A percentile compares a stretch with the other conserved stretches of the same genome.
Conservation (phyloP, 164 flowering plant genomes). For the Berberis thunbergii region DNA sequence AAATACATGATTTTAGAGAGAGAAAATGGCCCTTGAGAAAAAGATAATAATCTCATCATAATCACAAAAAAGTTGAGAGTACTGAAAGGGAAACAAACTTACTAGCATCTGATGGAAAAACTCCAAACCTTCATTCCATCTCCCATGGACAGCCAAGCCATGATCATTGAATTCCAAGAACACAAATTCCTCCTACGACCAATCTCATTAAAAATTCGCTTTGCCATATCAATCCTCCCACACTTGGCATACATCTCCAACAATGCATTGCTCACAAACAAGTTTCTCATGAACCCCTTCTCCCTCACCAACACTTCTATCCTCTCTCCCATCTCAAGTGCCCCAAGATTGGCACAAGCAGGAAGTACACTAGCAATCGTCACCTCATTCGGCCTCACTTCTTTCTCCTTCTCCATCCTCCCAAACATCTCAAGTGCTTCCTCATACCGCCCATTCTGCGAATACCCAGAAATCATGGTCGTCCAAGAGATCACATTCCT, state of each 20-base stretch:
- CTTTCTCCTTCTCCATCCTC: conserved; percentile 48
- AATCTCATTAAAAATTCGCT: conserved; percentile 49
- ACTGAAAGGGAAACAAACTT: conserved; percentile 7
- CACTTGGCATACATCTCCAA: conserved; percentile 82
- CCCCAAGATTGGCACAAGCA: conserved; percentile 83
- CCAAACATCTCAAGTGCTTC: conserved; percentile 50
- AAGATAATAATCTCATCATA: too few relatives aligned
- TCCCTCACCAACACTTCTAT: conserved; percentile 54
- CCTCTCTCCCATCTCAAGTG: conserved; percentile 64
- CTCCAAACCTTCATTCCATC: conserved; percentile 39
- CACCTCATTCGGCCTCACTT: conserved; percentile 59
- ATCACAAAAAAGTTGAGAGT: neutral
- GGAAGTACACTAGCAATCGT: conserved; percentile 77
- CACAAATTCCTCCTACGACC: conserved; percentile 42
- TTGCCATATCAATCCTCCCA: conserved; percentile 55
- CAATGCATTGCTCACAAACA: conserved; percentile 62
- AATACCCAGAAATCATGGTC: conserved; percentile 66
- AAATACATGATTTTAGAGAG: too few relatives aligned
- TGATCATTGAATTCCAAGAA: conserved; percentile 86
- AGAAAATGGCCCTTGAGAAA: too few relatives aligned
- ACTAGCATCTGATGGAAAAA: conserved; percentile 61
- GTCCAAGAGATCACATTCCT: conserved; percentile 87
- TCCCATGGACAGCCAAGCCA: conserved; percentile 80
- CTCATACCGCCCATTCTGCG: conserved; percentile 52
- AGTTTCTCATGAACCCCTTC: conserved; percentile 38